Conservation (phyloP, 1,139 yeast genomes). For the Hanseniaspora gamundiae region DNA sequence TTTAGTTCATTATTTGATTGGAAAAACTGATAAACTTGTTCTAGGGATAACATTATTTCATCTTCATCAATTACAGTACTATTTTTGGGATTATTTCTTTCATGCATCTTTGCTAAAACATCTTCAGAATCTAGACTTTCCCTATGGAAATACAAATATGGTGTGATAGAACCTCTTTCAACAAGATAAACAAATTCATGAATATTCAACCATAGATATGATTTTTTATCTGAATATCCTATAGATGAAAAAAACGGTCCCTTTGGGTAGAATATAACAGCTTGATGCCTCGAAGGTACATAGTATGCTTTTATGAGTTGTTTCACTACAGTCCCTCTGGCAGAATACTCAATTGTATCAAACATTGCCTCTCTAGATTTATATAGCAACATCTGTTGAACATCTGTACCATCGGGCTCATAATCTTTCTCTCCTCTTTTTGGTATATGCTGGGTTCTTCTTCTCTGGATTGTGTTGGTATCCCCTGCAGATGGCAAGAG, state of each 20-base stretch:
- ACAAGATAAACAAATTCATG: conserved; percentile 68
- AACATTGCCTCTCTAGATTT: conserved; percentile 64
- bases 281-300: conserved; percentile 30
- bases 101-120: neutral
- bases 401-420: conserved; percentile 67
- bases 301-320: conserved; percentile 37
- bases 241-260: conserved; percentile 69
- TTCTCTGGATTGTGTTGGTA: conserved; percentile 18
- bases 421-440: conserved; percentile 78
- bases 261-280: conserved; percentile 43
- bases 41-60: conserved; percentile 43
- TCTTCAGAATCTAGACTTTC: conserved; percentile 1
- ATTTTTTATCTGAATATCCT: conserved; percentile 45
- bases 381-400: conserved; percentile 41
- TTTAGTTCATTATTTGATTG: conserved; percentile 37
- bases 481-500: conserved; percentile 57
- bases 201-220: conserved; percentile 39
- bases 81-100: neutral
- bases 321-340: conserved; percentile 45
- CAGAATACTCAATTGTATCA: conserved; percentile 42
- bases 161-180: conserved; percentile 70
- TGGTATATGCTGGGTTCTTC: conserved; percentile 30
- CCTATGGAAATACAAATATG: conserved; percentile 29
- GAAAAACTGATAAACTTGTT: conserved; percentile 50
- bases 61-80: conserved; percentile 8